Conservation (phyloP, 371 early-diverging fungal species). For the Phascolomyces articulosus region DNA sequence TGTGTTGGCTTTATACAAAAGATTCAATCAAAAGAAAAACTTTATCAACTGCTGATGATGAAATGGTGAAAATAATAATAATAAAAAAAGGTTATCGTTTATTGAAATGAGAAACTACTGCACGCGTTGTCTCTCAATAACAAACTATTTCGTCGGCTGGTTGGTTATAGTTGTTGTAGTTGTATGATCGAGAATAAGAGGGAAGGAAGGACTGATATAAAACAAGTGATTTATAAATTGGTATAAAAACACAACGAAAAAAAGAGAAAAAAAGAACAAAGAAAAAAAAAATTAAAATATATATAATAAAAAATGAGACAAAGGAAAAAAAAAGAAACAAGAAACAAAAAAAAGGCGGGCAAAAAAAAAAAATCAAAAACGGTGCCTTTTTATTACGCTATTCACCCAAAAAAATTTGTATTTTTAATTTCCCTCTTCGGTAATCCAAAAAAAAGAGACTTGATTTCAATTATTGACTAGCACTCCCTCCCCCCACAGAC, state of each 20-base stretch:
- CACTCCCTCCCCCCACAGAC: too few relatives aligned
- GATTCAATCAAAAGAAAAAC: background rate
- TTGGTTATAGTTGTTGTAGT: too few relatives aligned
- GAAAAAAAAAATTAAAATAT: background rate
- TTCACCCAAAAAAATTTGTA: slow-evolving; percentile 1
- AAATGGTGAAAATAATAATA: background rate
- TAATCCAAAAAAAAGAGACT: slow-evolving; percentile 1
- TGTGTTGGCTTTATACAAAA: background rate
- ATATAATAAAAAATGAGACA: background rate
- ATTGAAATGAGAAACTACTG: too few relatives aligned
- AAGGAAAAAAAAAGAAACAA: background rate
- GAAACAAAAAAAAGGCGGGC: slow-evolving; percentile 3
- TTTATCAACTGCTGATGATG: background rate
- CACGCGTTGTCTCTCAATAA: too few relatives aligned
- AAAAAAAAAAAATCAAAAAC: too few relatives aligned
- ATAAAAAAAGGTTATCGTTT: background rate
- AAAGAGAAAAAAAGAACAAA: background rate
- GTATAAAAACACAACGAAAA: too few relatives aligned
- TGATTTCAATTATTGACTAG: background rate
- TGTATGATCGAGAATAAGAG: too few relatives aligned
- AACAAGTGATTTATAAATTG: too few relatives aligned
- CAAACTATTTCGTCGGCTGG: too few relatives aligned
- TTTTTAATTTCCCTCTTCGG: slow-evolving; percentile 9
- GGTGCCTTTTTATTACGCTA: slow-evolving; percentile 6
- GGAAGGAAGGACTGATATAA: too few relatives aligned